A percentile compares a stretch with the other conserved stretches of the same genome.
Conservation (phyloP, 805 yeast species). For the Scheffersomyces coipomensis region DNA sequence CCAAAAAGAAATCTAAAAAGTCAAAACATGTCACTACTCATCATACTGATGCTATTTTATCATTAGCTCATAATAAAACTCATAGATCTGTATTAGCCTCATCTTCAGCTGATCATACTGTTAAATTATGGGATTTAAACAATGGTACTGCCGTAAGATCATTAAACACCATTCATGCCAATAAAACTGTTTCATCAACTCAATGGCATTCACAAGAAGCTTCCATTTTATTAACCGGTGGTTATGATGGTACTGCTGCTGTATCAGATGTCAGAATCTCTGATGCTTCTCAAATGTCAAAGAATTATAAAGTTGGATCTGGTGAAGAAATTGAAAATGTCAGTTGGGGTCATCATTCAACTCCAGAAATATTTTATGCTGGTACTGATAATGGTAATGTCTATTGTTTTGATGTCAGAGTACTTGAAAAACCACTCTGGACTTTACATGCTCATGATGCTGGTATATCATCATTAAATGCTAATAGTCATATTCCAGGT, state of each 20-base stretch:
- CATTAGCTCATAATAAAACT: constrained; percentile 75
- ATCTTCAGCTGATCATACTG: constrained; percentile 92
- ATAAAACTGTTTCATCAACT: constrained; percentile 78
- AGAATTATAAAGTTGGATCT: constrained; percentile 57
- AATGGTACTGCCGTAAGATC: constrained; percentile 76
- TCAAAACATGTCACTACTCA: constrained; percentile 62
- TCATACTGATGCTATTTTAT: constrained; percentile 92
- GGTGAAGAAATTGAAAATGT: constrained; percentile 86
- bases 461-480: constrained; percentile 80
- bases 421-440: constrained; percentile 75
- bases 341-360: constrained; percentile 59
- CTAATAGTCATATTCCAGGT: constrained; percentile 66
- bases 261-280: constrained; percentile 82
- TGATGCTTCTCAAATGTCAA: constrained; percentile 57
- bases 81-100: constrained; percentile 88
- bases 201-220: constrained; percentile 78
- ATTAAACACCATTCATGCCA: constrained; percentile 65
- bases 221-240: constrained; percentile 79
- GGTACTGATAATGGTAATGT: constrained; percentile 92
- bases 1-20: constrained; percentile 47
- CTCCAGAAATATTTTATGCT: constrained; percentile 60
- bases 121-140: constrained; percentile 91
- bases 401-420: constrained; percentile 84
- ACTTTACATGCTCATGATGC: constrained; percentile 96
- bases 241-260: constrained; percentile 83